phyloP scores from a whole-genome alignment of 1,284 basidiomycete genomes.

The Austroboletus novae-zelandiae region DNA sequence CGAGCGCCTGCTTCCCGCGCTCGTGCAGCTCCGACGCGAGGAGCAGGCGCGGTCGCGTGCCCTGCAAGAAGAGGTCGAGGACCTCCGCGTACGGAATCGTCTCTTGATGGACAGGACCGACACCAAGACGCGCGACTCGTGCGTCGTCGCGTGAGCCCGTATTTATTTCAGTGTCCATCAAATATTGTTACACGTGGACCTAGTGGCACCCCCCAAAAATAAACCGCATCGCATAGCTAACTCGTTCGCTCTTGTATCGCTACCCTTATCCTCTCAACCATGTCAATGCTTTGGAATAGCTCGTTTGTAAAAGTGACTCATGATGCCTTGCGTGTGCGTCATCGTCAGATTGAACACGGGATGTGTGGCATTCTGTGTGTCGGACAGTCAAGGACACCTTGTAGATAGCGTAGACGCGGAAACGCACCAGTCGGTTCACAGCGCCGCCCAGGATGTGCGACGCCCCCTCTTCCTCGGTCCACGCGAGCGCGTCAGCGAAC shows the following conservation, averaged over 20 bases:
- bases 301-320: constrained; percentile 79
- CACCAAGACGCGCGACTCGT: constrained; percentile 20
- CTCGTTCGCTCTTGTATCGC: not conserved
- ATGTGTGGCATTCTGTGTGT: constrained; percentile 77
- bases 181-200: too few species aligned
- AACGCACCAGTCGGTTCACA: constrained; percentile 71
- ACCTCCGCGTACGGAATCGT: constrained; percentile 46
- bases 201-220: too few species aligned
- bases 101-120: constrained; percentile 40
- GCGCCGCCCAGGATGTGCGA: constrained; percentile 64
- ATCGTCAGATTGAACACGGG: constrained; percentile 85
- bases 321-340: constrained; percentile 68
- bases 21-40: constrained; percentile 46
- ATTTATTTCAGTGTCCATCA: too few species aligned
- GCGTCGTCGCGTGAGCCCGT: constrained; percentile 17
- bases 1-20: constrained; percentile 43
- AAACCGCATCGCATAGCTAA: constrained; percentile 2
- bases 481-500: constrained; percentile 64
- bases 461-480: constrained; percentile 72
- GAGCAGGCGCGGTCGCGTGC: constrained; percentile 42
- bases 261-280: not conserved
- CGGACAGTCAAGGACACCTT: not conserved
- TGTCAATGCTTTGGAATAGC: constrained; percentile 32
- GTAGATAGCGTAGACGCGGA: not conserved
- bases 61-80: constrained; percentile 50